Evolutionary conservation across 768 basidiomycete species (phyloP).

Genomic region (Harrya chromipes): DNA sequence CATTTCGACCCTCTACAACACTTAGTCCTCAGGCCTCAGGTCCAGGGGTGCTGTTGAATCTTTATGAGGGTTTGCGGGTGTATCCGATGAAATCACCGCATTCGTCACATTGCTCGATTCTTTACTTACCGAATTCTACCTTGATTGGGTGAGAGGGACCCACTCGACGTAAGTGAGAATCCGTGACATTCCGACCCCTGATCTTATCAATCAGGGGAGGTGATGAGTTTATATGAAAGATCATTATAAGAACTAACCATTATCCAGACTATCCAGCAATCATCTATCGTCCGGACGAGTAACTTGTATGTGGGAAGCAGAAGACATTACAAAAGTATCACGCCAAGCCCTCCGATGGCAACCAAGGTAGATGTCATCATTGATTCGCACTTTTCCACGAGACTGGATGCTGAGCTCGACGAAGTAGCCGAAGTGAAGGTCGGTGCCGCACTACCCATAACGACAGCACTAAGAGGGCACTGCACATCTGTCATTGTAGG

Average conservation of each 20-base stretch:
- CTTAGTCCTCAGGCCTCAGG: too few species aligned
- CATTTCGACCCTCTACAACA: too few species aligned
- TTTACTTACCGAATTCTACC: not conserved
- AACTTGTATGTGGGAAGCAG: not conserved
- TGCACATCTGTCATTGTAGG: too few species aligned
- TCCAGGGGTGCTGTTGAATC: too few species aligned
- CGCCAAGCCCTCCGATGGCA: conserved; percentile 14
- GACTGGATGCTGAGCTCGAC: conserved; percentile 8
- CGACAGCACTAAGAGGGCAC: too few species aligned
- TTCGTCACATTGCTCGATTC: conserved; percentile 2
- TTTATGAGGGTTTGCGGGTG: too few species aligned
- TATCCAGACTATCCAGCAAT: not conserved
- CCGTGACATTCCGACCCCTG: too few species aligned
- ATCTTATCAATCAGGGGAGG: too few species aligned
- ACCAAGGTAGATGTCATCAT: conserved; percentile 10
- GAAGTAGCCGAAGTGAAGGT: conserved; percentile 3
- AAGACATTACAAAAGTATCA: conserved; percentile 9
- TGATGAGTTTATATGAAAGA: too few species aligned
- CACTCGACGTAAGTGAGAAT: too few species aligned
- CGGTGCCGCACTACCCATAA: conserved; percentile 15
- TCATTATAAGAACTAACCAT: too few species aligned
- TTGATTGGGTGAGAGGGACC: not conserved
- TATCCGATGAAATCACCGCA: not conserved
- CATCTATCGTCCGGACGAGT: not conserved
- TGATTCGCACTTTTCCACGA: not conserved